Conservation (phyloP, 495 filamentous ascomycete genomes). For the Tuber calosporum region DNA sequence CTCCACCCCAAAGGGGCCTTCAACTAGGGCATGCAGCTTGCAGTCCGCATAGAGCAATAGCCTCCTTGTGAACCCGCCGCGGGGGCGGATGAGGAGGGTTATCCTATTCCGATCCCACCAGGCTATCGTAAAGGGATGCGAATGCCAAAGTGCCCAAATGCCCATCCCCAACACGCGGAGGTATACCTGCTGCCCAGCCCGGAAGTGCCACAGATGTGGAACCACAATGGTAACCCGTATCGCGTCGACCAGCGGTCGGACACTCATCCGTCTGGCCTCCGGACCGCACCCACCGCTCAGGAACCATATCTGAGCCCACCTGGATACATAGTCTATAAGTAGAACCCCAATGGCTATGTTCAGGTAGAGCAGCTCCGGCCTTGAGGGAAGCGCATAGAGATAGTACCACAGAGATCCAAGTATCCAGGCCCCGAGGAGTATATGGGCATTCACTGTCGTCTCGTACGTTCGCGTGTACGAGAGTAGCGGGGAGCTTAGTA, state of each 20-base stretch:
- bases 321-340: neutral
- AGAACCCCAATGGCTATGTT: slow-evolving; percentile 14
- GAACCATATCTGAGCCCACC: slow-evolving; percentile 13
- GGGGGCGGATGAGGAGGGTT: slow-evolving; percentile 39
- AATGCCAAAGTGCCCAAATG: slow-evolving; percentile 39
- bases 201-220: slow-evolving; percentile 32
- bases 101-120: slow-evolving; percentile 43
- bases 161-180: slow-evolving; percentile 37
- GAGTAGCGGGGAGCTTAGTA: neutral
- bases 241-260: slow-evolving; percentile 6
- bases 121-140: slow-evolving; percentile 42
- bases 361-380: slow-evolving; percentile 19
- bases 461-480: neutral
- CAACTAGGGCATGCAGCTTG: neutral
- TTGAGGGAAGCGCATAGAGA: slow-evolving; percentile 7
- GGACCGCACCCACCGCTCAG: slow-evolving; percentile 16
- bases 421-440: neutral
- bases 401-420: slow-evolving; percentile 12
- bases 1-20: neutral
- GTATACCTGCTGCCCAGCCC: slow-evolving; percentile 41
- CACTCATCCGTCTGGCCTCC: slow-evolving; percentile 7
- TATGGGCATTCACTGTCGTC: neutral
- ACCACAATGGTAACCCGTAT: neutral
- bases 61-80: slow-evolving; percentile 42
- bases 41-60: neutral